These are phyloP conservation scores for Euphorbia tirucalli DNA, from an alignment of 345 rosid species.

Conservation along the genomic window DNA sequence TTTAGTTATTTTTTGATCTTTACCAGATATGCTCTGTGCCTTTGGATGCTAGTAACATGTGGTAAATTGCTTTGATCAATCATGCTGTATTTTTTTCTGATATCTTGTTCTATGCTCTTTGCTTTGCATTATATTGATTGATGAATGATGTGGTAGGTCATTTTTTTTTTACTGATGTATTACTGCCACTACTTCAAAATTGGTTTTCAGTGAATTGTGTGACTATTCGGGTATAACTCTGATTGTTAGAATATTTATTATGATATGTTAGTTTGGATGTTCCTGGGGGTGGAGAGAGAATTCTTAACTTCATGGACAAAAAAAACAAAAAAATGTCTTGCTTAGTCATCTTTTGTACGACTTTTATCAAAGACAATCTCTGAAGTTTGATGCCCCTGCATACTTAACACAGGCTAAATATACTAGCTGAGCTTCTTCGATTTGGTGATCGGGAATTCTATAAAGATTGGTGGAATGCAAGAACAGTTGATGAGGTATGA, in stretches of 20 bases:
- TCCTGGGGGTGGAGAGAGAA: neutral
- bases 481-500: slow-evolving; percentile 84
- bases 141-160: neutral
- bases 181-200: neutral
- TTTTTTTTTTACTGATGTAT: neutral
- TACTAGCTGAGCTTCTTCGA: slow-evolving; percentile 89
- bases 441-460: slow-evolving; percentile 99
- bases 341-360: neutral
- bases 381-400: slow-evolving; percentile 5
- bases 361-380: neutral
- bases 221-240: neutral
- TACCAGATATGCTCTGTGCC: neutral
- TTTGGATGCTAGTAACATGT: neutral
- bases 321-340: too few relatives aligned
- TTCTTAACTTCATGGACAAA: too few relatives aligned
- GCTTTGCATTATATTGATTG: neutral
- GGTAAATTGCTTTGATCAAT: too few relatives aligned
- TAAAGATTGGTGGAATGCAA: slow-evolving; percentile 99
- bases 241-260: neutral
- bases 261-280: neutral
- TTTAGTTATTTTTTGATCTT: neutral
- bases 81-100: too few relatives aligned
- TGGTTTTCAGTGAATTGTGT: neutral
- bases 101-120: neutral
- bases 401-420: slow-evolving; percentile 67